Base-by-base conservation (phyloP, 768 basidiomycete genomes). In the Cystobasidium ongulense region DNA sequence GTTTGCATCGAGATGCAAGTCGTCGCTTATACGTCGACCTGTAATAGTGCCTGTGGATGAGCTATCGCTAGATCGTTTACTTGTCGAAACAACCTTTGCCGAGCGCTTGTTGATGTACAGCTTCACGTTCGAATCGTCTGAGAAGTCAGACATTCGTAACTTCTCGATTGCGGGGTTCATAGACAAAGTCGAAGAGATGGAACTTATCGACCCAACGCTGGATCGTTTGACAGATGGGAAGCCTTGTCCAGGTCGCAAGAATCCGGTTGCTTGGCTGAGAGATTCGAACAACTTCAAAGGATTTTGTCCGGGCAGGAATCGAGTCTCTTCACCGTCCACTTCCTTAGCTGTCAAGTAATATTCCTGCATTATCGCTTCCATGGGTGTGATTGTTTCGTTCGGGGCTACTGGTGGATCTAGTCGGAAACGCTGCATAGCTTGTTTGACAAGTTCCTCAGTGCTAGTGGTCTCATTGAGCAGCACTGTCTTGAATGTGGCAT, bases 401-500 rank as follows among this genome's bases (percentile, higher is more conserved):
- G 3, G 1, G 4, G 33, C 3, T 10, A 54, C 2, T 1, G 68
- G 68, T 27, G 66, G 53, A 50, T 52, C 67, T 3, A 98, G 83
- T 36, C 91, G 84, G 87, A 99, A 98, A 7, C 96, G 88, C 81
- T 97, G 95, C 70, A 93, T 88, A 5, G 94, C 91, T 82, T 99
- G 96, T 72, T 86, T 85, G 63, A 98, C 86, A 50, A 99, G 86
- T 74, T 96, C 95, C 0, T 84, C 82, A 0, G 91, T 86, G 0
- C 89, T 90, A 0, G 95, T 97, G 0, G 87, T 88, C 3, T 89
- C 84, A 78, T 94, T 97, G 71, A 98, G 85, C 21, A 98, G 82
- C 0, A 95, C 96, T 5, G 96, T 98, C 84, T 98, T 98, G 86
- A 99, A 99, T 4, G 95, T 96, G 1, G 93, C 92, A 78, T 98